phyloP scores from a whole-genome alignment of 2,329 filamentous ascomycete species.

The Aspergillus luchuensis region DNA sequence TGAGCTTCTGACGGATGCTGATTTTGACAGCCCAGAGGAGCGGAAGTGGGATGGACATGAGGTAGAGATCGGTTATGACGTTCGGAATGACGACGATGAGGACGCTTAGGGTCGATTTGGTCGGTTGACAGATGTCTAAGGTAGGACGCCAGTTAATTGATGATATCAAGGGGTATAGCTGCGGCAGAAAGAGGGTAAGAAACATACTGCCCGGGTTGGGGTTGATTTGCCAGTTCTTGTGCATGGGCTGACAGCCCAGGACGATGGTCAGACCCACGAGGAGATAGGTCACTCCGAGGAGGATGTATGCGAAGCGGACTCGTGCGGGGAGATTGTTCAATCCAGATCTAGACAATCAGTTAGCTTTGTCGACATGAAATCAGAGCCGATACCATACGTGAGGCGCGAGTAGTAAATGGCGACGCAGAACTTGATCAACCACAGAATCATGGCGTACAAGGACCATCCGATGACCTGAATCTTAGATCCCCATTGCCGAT shows the following conservation, averaged over 20 bases:
- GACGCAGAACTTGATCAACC: conserved; percentile 56
- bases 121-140: conserved; percentile 50
- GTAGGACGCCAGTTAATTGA: not conserved
- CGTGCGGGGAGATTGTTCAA: conserved; percentile 44
- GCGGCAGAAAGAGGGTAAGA: not conserved
- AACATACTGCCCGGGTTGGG: conserved; percentile 59
- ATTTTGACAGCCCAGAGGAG: conserved; percentile 58
- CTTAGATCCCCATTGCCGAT: conserved; percentile 54
- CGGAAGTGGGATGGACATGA: conserved; percentile 60
- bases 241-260: conserved; percentile 56
- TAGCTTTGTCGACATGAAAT: not conserved
- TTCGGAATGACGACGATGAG: conserved; percentile 54
- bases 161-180: too few relatives aligned
- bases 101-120: conserved; percentile 50
- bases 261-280: conserved; percentile 52
- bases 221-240: conserved; percentile 60
- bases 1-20: conserved; percentile 50
- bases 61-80: conserved; percentile 58
- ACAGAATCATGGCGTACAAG: conserved; percentile 55
- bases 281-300: conserved; percentile 53
- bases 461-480: conserved; percentile 57
- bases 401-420: conserved; percentile 58
- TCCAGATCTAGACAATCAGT: conserved; percentile 34
- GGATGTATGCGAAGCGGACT: conserved; percentile 52
- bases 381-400: conserved; percentile 35